These are phyloP conservation scores for Epichloe festucae DNA, from an alignment of 2,329 filamentous ascomycete species.

Conservation along the genomic window DNA sequence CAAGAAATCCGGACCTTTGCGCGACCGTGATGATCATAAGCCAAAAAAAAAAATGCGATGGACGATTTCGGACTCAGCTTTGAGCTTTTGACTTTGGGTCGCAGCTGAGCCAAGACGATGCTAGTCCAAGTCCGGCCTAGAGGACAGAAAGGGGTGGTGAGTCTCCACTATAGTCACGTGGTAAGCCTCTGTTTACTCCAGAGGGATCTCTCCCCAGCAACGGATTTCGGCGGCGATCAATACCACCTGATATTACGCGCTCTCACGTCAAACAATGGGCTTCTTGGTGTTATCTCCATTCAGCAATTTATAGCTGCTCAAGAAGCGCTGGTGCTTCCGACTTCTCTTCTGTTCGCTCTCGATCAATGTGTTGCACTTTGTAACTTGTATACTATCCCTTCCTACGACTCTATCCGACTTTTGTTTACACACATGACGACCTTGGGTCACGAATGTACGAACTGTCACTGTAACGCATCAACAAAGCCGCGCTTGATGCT, in stretches of 20 bases:
- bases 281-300: conserved; percentile 13
- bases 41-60: background rate
- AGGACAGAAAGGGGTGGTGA: too few relatives aligned
- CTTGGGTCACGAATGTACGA: background rate
- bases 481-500: conserved; percentile 10
- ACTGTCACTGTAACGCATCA: conserved; percentile 1
- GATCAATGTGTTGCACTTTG: background rate
- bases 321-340: conserved; percentile 13
- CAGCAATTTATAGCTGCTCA: conserved; percentile 13
- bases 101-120: background rate
- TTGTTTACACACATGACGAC: conserved; percentile 14
- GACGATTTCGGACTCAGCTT: background rate
- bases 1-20: background rate
- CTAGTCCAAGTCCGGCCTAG: background rate
- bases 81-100: background rate
- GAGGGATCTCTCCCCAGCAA: conserved; percentile 15
- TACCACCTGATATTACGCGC: background rate
- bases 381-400: background rate
- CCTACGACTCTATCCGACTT: background rate
- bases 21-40: background rate
- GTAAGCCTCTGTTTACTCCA: conserved; percentile 17
- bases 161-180: conserved; percentile 10
- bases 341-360: conserved; percentile 9
- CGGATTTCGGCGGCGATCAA: conserved; percentile 8
- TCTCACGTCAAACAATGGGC: background rate